These are phyloP conservation scores for Coccinonectria pachysandricola DNA, from an alignment of 2,329 filamentous ascomycete species.

Conservation along the genomic window DNA sequence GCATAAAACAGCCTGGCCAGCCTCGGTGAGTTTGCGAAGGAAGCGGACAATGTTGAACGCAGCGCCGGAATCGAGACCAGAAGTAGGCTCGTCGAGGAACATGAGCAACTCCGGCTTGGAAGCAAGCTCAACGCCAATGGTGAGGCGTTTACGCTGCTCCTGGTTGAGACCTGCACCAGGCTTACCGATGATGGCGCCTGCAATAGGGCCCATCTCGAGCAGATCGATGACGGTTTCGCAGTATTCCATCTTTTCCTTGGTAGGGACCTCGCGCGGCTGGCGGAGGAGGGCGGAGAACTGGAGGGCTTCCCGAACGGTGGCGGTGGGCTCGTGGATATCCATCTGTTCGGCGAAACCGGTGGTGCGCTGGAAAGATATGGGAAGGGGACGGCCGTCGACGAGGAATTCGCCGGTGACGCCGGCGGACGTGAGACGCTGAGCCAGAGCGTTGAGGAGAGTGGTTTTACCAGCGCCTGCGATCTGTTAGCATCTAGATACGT, in stretches of 20 bases:
- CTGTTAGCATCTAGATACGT: neutral
- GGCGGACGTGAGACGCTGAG: constrained; percentile 66
- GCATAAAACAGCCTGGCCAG: constrained; percentile 48
- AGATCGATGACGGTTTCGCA: constrained; percentile 59
- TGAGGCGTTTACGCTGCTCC: constrained; percentile 47
- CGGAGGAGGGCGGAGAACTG: constrained; percentile 56
- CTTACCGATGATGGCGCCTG: constrained; percentile 52
- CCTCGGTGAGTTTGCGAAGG: constrained; percentile 48
- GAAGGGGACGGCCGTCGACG: constrained; percentile 63
- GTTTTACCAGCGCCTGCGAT: constrained; percentile 53
- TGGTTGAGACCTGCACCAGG: constrained; percentile 49
- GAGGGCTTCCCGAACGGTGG: constrained; percentile 56
- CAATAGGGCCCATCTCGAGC: constrained; percentile 57
- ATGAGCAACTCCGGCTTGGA: constrained; percentile 49
- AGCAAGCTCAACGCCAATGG: constrained; percentile 46
- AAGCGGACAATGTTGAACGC: constrained; percentile 54
- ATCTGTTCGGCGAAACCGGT: constrained; percentile 60
- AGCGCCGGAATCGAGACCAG: constrained; percentile 46
- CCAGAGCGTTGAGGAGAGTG: constrained; percentile 62
- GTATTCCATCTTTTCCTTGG: constrained; percentile 55
- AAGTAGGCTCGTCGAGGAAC: constrained; percentile 54
- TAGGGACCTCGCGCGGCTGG: constrained; percentile 45
- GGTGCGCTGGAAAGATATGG: constrained; percentile 68
- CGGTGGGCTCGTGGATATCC: constrained; percentile 56
- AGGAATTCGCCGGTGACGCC: constrained; percentile 67